Base-by-base conservation (phyloP, 2,329 filamentous ascomycete species). In the Diaporthe citrichinensis region DNA sequence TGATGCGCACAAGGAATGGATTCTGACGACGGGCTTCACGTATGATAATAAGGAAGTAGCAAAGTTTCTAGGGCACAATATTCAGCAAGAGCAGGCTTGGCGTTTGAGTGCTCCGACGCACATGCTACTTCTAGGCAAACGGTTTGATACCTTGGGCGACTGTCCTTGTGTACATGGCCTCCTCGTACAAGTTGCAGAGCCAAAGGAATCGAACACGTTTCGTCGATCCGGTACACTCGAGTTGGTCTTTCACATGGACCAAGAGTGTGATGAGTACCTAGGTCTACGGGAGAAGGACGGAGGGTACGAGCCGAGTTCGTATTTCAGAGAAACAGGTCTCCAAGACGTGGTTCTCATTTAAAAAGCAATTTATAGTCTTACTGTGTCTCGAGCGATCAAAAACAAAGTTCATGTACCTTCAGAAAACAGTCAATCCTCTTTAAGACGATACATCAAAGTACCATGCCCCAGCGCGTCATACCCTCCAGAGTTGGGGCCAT, bases 141-240 rank as follows among this genome's bases (percentile, higher is more conserved):
- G n/a, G 23, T n/a, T 3, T 25, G 4, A 34, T 36, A 5, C 17
- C 55, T 4, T 20, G 0, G 53, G 3, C 53, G 0, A 0, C 2
- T 15, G 1, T 23, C 1, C 20, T 31, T 4, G 10, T 14, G 23
- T 36, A 3, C 23, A 15, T 4, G 65, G 65, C 3, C 23, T 68
- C 3, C 65, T 68, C 46, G 49, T 68, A 17, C 65, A 68, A 12
- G 4, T 0, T 10, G 31, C 46, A 53, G 65, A 28, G 9, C 14
- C 3, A 3, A 17, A 28, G 7, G 46, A 53, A 17, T 2, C 46
- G 2, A 28, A 53, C 23, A 53, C 65, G 15, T 68, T 53, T 39
- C 46, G 15, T 4, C 46, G 46, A 44, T 53, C 46, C 20, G 65
- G 65, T 1, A 14, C 23, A 14, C 20, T 68, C 12, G 7, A 51